Percentiles rank a stretch among this genome's conserved stretches.
Conservation (phyloP, 1,284 basidiomycete genomes). For the Naganishia liquefaciens region DNA sequence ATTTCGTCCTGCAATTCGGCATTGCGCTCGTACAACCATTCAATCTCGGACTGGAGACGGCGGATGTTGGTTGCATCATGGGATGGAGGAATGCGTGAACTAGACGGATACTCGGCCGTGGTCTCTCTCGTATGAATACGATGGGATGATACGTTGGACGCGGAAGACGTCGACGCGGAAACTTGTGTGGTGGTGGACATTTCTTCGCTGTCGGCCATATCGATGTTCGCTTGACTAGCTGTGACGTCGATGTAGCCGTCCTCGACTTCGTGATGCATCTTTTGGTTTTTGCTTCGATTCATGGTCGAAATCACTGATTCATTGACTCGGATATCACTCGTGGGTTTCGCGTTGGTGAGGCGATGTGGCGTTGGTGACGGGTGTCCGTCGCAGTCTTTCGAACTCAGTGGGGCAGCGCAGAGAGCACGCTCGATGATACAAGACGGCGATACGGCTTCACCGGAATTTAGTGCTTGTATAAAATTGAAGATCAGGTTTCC, state of each 20-base stretch:
- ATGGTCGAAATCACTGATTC: too few species aligned
- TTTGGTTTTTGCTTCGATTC: too few species aligned
- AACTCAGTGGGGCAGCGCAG: background rate
- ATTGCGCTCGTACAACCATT: conserved; percentile 32
- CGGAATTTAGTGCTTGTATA: background rate
- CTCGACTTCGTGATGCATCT: conserved; percentile 1
- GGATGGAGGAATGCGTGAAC: too few species aligned
- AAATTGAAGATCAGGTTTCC: too few species aligned
- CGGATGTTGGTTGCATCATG: background rate
- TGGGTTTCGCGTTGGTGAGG: too few species aligned
- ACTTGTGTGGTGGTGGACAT: background rate
- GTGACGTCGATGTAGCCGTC: background rate
- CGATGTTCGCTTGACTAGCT: background rate
- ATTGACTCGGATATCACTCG: too few species aligned
- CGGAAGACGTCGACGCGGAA: conserved; percentile 1
- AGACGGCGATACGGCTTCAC: background rate
- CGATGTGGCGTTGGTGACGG: too few species aligned
- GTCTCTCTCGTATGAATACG: background rate
- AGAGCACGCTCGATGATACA: conserved; percentile 1
- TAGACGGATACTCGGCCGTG: background rate
- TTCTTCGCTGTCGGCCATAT: too few species aligned
- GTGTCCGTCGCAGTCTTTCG: background rate
- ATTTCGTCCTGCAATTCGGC: conserved; percentile 27
- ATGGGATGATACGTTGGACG: conserved; percentile 6
- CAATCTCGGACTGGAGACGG: conserved; percentile 19